Evolutionary conservation across 2,329 filamentous ascomycete genomes (phyloP), one percentile per base, ranked within the genome.

Genomic region (Arthrocladium fulminans): DNA sequence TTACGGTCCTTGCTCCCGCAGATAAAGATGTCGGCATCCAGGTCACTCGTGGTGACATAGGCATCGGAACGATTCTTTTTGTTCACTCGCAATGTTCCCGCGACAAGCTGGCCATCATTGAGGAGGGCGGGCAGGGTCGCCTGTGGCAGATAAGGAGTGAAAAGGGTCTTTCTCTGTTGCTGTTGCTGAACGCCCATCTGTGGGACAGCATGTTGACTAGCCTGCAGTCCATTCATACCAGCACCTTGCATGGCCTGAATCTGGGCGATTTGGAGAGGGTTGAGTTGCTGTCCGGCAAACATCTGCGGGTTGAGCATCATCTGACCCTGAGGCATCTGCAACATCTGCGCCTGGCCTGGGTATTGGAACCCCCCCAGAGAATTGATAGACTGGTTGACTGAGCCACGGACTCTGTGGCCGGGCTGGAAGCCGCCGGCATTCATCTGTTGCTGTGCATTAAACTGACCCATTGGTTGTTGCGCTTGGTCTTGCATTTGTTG

Each of bases 61-160:
- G 92, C 92, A 68, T 98, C 92, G 60, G 90, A 97, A 55, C 92
- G 84, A 70, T 98, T 98, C 77, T 98, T 98, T 76, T 97, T 98
- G 79, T 98, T 98, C 57, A 98, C 92, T 52, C 92, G 86, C 45
- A 98, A 83, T 59, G 96, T 88, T 72, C 92, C 92, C 53, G 90
- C 90, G 47, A 98, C 92, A 50, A 98, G 83, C 67, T 95, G 88
- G 15, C 92, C 92, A 61, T 96, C 88, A 52, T 81, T 83, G 50
- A 97, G 79, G 32, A 98, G 78, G 44, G 89, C 90, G 50, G 92
- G 92, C 17, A 98, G 76, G 50, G 85, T 94, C 5, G 90, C 90
- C 66, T 98, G 92, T 13, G 92, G 90, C 44, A 98, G 79, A 62
- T 98, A 98, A 54, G 92, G 92, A 59, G 92, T 97, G 72, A 98